Conservation (phyloP, 2,329 filamentous ascomycete genomes). For the Ceratocystis destructans region DNA sequence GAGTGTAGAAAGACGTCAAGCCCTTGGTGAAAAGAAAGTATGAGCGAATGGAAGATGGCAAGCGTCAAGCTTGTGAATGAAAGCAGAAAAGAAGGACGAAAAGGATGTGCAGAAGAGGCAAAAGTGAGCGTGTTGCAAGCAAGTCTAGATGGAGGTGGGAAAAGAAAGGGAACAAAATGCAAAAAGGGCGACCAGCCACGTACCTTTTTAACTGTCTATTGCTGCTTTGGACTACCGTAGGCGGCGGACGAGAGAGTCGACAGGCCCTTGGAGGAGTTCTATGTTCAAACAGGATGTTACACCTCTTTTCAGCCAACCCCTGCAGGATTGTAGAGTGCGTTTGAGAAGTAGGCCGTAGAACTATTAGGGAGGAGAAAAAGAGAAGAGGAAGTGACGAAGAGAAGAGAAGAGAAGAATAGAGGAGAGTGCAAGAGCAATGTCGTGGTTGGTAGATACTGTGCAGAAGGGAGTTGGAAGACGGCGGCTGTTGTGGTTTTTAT, state of each 20-base stretch:
- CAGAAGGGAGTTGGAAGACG: not conserved
- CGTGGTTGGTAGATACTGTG: not conserved
- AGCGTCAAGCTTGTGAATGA: not conserved
- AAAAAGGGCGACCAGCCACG: not conserved
- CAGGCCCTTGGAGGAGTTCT: not conserved
- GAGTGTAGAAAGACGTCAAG: slow-evolving; percentile 3
- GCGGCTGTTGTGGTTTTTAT: not conserved
- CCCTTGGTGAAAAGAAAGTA: not conserved
- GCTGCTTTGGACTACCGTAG: too few relatives aligned
- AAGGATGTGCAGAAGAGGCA: not conserved
- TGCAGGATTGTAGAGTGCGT: not conserved
- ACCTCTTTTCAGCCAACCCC: not conserved
- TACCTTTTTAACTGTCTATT: not conserved
- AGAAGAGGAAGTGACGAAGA: not conserved
- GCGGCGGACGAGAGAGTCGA: too few relatives aligned
- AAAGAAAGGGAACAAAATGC: not conserved
- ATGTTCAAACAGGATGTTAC: not conserved
- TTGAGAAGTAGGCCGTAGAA: not conserved
- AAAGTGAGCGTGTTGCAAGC: not conserved
- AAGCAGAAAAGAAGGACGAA: not conserved
- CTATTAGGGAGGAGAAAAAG: not conserved
- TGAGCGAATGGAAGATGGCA: not conserved
- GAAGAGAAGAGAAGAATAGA: not conserved
- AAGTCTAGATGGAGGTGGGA: not conserved
- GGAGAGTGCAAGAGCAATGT: not conserved